Conservation (phyloP, 129 eudicot species). For the Pulicaria dysenterica region DNA sequence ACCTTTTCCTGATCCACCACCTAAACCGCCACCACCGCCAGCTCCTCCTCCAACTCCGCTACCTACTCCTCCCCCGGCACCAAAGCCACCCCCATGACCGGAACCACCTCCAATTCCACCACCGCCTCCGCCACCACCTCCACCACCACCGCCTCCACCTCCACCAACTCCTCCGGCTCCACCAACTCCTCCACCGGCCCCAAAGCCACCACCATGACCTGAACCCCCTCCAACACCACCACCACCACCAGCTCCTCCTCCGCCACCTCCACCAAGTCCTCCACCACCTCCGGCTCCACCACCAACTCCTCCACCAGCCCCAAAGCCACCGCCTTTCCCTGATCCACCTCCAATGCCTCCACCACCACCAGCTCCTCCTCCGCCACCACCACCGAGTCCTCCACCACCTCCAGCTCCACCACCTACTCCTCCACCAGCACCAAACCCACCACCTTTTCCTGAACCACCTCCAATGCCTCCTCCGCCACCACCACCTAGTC, state of each 20-base stretch:
- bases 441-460: constrained; percentile 37
- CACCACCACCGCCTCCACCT: constrained; percentile 13
- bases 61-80: constrained; percentile 40
- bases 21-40: constrained; percentile 30
- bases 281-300: constrained; percentile 17
- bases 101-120: constrained; percentile 45
- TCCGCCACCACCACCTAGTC: constrained; percentile 38
- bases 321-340: constrained; percentile 34
- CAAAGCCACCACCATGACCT: constrained; percentile 27
- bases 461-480: constrained; percentile 44
- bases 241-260: constrained; percentile 4
- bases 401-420: constrained; percentile 38
- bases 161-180: constrained; percentile 24
- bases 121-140: constrained; percentile 26
- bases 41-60: constrained; percentile 36
- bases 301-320: constrained; percentile 36
- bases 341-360: constrained; percentile 43
- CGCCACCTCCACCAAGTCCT: constrained; percentile 22
- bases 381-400: constrained; percentile 41
- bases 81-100: constrained; percentile 45
- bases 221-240: constrained; percentile 32
- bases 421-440: constrained; percentile 37
- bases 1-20: constrained; percentile 35
- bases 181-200: constrained; percentile 32
- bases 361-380: constrained; percentile 34